Evolutionary conservation across 257 asterid genomes (phyloP).

Genomic region (Capsicum chinense): DNA sequence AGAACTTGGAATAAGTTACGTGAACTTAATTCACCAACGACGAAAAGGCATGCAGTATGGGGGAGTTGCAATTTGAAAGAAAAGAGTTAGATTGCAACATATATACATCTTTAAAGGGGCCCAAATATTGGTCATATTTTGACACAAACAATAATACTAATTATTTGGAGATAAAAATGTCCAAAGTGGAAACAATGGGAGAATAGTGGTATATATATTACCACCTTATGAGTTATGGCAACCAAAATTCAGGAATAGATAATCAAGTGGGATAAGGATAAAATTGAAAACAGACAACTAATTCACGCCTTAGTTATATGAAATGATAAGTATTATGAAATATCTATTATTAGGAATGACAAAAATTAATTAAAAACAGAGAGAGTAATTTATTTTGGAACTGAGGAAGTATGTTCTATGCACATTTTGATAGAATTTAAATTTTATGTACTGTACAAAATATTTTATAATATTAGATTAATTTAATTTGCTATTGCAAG

Average conservation of each 20-base stretch:
- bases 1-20: not conserved
- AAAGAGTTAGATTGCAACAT: not conserved
- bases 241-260: not conserved
- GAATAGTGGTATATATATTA: not conserved
- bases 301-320: too few relatives aligned
- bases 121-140: not conserved
- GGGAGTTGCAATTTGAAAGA: slow-evolving; percentile 4
- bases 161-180: not conserved
- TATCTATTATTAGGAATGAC: too few relatives aligned
- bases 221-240: not conserved
- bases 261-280: not conserved
- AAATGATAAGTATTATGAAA: too few relatives aligned
- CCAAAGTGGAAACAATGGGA: not conserved
- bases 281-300: too few relatives aligned
- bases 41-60: not conserved
- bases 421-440: too few relatives aligned
- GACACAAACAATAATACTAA: not conserved
- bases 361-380: too few relatives aligned
- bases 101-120: not conserved
- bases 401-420: too few relatives aligned
- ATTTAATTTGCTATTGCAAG: too few relatives aligned
- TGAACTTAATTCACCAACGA: not conserved
- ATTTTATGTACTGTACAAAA: too few relatives aligned
- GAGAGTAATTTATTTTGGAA: too few relatives aligned
- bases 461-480: too few relatives aligned